Evolutionary conservation across 2,329 filamentous ascomycete genomes (phyloP).

Genomic region (Botryosphaeria dothidea): DNA sequence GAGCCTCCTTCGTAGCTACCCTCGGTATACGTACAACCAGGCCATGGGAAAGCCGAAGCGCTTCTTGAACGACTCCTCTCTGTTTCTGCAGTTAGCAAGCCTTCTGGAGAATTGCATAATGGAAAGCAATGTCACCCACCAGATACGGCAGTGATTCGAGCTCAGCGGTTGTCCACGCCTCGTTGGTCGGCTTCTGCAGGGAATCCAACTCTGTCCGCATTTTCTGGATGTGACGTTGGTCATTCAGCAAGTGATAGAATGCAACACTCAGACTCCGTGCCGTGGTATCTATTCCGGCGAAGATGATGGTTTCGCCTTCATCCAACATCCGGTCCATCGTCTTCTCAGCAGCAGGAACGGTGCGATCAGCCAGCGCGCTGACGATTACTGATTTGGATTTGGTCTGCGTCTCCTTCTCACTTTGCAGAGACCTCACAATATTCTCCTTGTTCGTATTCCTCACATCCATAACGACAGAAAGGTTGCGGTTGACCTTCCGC

Average conservation of each 20-base stretch:
- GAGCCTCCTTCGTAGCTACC: not conserved
- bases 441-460: not conserved
- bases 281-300: conserved; percentile 37
- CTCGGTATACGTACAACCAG: not conserved
- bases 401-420: not conserved
- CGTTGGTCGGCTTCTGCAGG: not conserved
- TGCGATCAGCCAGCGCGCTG: not conserved
- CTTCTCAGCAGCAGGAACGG: conserved; percentile 33
- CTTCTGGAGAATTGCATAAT: not conserved
- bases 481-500: not conserved
- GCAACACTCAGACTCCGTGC: conserved; percentile 24
- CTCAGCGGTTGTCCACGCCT: not conserved
- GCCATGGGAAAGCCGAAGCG: not conserved
- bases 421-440: not conserved
- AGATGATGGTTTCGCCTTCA: conserved; percentile 32
- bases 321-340: conserved; percentile 32
- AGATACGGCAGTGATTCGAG: not conserved
- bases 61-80: not conserved
- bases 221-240: not conserved
- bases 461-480: not conserved
- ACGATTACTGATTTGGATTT: not conserved
- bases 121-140: not conserved
- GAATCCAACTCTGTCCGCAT: not conserved
- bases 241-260: conserved; percentile 27
- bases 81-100: not conserved